phyloP scores from a whole-genome alignment of 768 basidiomycete species.

The Rhodotorula babjevae region DNA sequence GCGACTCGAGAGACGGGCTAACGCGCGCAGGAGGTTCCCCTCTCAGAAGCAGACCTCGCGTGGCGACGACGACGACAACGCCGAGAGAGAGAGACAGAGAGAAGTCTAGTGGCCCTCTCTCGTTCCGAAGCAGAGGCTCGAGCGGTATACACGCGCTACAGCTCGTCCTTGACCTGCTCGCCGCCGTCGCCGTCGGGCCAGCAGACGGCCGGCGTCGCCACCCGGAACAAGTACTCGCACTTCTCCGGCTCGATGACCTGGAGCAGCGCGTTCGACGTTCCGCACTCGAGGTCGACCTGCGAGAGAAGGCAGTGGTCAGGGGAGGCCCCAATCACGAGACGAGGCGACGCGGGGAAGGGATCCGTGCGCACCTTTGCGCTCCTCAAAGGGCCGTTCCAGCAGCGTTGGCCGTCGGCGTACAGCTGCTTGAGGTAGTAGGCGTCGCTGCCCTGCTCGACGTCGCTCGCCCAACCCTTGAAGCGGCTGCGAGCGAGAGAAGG shows the following conservation, averaged over 20 bases:
- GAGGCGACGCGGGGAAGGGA: background rate
- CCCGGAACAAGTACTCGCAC: slow-evolving; percentile 53
- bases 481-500: slow-evolving; percentile 40
- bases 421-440: slow-evolving; percentile 76
- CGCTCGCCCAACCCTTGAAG: slow-evolving; percentile 75
- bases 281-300: slow-evolving; percentile 77
- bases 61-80: no score
- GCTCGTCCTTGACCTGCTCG: slow-evolving; percentile 23
- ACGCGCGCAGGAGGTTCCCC: no score
- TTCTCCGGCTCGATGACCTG: slow-evolving; percentile 86
- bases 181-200: background rate
- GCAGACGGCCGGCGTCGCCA: slow-evolving; percentile 39
- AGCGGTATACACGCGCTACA: background rate
- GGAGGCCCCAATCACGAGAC: no score
- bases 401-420: slow-evolving; percentile 78
- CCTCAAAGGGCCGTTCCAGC: slow-evolving; percentile 71
- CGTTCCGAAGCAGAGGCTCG: no score
- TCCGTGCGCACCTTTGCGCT: slow-evolving; percentile 62
- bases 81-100: no score
- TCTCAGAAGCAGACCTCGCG: no score
- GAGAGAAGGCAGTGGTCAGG: background rate
- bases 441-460: slow-evolving; percentile 55
- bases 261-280: slow-evolving; percentile 72
- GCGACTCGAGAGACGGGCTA: no score
- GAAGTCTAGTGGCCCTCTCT: no score